These are phyloP conservation scores for Apiosordaria backusii DNA, from an alignment of 495 filamentous ascomycete genomes.

Conservation along the genomic window DNA sequence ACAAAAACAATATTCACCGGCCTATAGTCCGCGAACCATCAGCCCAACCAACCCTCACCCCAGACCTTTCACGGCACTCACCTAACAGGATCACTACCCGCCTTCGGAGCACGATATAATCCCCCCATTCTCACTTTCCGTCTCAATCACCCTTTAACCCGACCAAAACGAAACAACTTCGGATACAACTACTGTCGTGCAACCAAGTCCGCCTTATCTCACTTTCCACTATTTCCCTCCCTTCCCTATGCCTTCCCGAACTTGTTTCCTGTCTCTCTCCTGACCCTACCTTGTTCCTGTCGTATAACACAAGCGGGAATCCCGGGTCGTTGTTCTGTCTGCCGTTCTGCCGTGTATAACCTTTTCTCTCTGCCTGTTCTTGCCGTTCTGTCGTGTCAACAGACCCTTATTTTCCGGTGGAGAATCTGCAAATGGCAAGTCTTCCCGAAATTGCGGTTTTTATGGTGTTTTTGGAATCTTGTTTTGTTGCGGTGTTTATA, in stretches of 20 bases:
- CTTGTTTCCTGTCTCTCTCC: neutral
- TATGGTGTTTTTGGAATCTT: neutral
- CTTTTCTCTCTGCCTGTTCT: neutral
- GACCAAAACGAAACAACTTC: neutral
- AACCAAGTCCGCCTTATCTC: neutral
- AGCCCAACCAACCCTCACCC: conserved; percentile 3
- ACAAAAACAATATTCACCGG: conserved; percentile 53
- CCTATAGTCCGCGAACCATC: conserved; percentile 23
- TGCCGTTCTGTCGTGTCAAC: neutral
- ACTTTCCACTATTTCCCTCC: neutral
- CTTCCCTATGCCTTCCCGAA: neutral
- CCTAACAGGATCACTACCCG: conserved; percentile 27
- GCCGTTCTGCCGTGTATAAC: neutral
- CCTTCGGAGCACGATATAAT: conserved; percentile 14
- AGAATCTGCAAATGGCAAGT: neutral
- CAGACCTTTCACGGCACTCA: neutral
- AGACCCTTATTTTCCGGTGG: neutral
- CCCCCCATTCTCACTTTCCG: neutral
- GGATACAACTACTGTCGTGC: neutral
- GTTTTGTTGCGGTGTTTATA: neutral
- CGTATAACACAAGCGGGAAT: neutral
- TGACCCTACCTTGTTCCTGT: neutral
- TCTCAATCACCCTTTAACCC: neutral
- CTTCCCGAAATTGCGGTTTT: neutral
- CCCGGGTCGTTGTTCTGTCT: neutral